Percentiles rank a stretch among this genome's conserved stretches.
Conservation (phyloP, 2,329 filamentous ascomycete genomes). For the Cercospora sp. region DNA sequence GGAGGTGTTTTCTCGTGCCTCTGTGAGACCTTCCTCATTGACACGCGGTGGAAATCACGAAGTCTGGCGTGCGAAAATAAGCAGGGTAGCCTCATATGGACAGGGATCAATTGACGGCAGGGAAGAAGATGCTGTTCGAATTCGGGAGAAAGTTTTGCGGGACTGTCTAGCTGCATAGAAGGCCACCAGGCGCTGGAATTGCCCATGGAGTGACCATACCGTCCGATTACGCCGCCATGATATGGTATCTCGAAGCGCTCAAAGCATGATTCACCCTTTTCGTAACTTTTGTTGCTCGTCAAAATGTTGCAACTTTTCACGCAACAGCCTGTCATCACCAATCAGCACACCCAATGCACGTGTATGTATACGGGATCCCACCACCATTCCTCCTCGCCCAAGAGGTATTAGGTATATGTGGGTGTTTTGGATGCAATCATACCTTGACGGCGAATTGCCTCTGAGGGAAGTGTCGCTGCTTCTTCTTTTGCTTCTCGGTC, state of each 20-base stretch:
- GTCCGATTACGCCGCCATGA: slow-evolving; percentile 13
- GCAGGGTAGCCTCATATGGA: too few relatives aligned
- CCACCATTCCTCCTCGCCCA: slow-evolving; percentile 17
- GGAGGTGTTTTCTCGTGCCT: not conserved
- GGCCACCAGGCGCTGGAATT: not conserved
- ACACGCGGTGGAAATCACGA: too few relatives aligned
- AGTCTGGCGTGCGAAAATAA: too few relatives aligned
- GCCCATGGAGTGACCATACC: not conserved
- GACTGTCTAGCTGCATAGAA: slow-evolving; percentile 15
- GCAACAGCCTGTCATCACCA: slow-evolving; percentile 9
- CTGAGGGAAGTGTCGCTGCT: slow-evolving; percentile 91
- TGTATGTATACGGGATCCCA: slow-evolving; percentile 1
- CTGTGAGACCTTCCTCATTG: too few relatives aligned
- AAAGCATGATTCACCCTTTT: slow-evolving; percentile 6
- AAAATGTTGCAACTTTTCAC: not conserved
- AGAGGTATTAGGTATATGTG: slow-evolving; percentile 19
- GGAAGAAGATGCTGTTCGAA: not conserved
- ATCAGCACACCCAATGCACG: slow-evolving; percentile 1
- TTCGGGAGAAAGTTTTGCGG: slow-evolving; percentile 11
- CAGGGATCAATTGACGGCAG: too few relatives aligned
- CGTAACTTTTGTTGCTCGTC: slow-evolving; percentile 12
- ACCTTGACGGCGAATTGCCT: slow-evolving; percentile 99
- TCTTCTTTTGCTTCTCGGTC: slow-evolving; percentile 97
- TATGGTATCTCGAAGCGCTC: slow-evolving; percentile 11
- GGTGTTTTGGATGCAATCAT: slow-evolving; percentile 32